Base-by-base conservation (phyloP, 2,329 filamentous ascomycete genomes). In the Penicillium sp. region DNA sequence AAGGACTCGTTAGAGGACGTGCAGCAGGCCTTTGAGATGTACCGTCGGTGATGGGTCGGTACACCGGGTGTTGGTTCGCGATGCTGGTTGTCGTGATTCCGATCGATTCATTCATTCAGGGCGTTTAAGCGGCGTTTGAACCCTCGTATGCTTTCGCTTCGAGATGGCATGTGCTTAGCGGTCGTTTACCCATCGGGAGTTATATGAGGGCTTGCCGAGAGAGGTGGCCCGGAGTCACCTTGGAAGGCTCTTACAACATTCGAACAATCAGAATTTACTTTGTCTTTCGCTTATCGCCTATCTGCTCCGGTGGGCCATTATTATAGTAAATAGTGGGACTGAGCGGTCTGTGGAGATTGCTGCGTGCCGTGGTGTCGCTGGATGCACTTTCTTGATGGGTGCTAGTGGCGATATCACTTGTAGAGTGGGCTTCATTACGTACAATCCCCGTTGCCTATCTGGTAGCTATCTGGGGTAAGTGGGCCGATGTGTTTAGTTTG, bases 21-120 rank as follows among this genome's bases (percentile, higher is more conserved):
- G n/a, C 66, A 76, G 55, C 66, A 72, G 33, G 76, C 76, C 14
- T 64, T 77, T 61, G 66, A 75, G 30, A 64, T 72, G 25, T 78
- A 78, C 42, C 74, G 52, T 63, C 73, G 70, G 58, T 76, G 39
- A 63, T 8, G 3, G 35, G 4, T 8, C n/a, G n/a, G n/a, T n/a
- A n/a, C n/a, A n/a, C 27, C 27, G 25, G 25, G 6, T 27, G 9
- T 41, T 9, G 13, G 16, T 35, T 46, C 16, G 43, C 36, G 30
- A 42, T 51, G 48, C 48, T 51, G 48, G 48, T 42, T 36, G 24
- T 51, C 16, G 48, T 48, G 46, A 35, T 38, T 25, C n/a, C 33
- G 33, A 20, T 18, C 11, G 24, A 9, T 38, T 28, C 7, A 27
- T 30, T 44, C 27, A 31, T 28, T 4, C 5, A 6, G 30, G 24